Base-by-base conservation (phyloP, 805 yeast species). In the Zygosaccharomyces rouxii region DNA sequence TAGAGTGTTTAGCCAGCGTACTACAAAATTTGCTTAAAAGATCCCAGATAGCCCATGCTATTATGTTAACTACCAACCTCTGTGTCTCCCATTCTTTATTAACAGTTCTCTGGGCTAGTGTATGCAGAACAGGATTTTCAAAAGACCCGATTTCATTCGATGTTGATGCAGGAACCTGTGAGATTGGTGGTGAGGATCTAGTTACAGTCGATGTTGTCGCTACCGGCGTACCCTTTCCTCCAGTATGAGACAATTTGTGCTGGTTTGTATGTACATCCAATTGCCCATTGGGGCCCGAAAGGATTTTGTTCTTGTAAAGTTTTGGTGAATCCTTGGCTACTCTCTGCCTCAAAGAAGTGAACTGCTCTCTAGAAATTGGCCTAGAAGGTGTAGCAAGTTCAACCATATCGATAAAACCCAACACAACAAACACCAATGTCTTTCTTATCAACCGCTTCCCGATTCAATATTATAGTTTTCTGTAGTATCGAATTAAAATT, bases 1-100 rank as follows among this genome's bases (percentile, higher is more conserved):
- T 33, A 2, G 46, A 23, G 31, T 31, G 39, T 18, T 54, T 40
- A 18, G 56, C 28, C 30, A 58, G 57, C 18, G 59, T 51, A 7
- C 35, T 49, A 6, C 47, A 35, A 25, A 59, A 58, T 47, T 62
- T 60, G 14, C 49, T 30, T 6, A 59, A 31, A 9, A 71, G 54
- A 31, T 63, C 67, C 45, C 67, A 57, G 5, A 64, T 43, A 25
- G 69, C 57, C 22, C 71, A 50, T 1, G 63, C 52, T 7, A 70
- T 48, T 25, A 66, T 40, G 51, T 72, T 74, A 2, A 61, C 54
- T 4, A 72, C 53, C 7, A 71, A 59, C 22, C 60, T 62, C 47
- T 62, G 64, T 3, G 71, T 55, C 45, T 70, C 71, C 7, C 65
- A 57, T 54, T 74, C 78, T 52, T 72, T 74, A 49, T 72, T 74